Conservation (phyloP, 768 basidiomycete species). For the Tricholoma flavovirens region DNA sequence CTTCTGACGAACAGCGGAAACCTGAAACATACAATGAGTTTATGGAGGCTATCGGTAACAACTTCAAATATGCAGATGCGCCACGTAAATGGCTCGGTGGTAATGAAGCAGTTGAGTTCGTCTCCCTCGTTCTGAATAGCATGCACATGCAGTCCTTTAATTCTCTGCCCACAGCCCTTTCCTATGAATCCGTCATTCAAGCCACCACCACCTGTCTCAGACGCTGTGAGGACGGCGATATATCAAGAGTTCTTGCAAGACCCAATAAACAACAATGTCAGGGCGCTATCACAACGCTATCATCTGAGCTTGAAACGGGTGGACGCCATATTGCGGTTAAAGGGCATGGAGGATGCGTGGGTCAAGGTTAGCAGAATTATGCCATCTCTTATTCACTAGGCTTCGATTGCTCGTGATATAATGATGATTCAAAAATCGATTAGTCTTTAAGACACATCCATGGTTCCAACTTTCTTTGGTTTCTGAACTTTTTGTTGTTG, state of each 20-base stretch:
- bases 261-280: slow-evolving; percentile 49
- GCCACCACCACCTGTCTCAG: slow-evolving; percentile 73
- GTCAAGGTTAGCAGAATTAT: slow-evolving; percentile 50
- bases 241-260: slow-evolving; percentile 58
- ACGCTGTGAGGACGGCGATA: slow-evolving; percentile 48
- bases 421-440: slow-evolving; percentile 65
- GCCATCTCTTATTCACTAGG: no score
- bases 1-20: slow-evolving; percentile 5
- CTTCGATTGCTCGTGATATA: neutral
- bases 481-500: slow-evolving; percentile 20
- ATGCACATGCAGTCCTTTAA: slow-evolving; percentile 4
- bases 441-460: slow-evolving; percentile 86
- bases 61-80: slow-evolving; percentile 36
- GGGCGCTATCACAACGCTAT: slow-evolving; percentile 54
- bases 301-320: slow-evolving; percentile 73
- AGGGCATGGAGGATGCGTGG: slow-evolving; percentile 70
- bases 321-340: slow-evolving; percentile 77
- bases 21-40: slow-evolving; percentile 36
- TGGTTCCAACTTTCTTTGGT: slow-evolving; percentile 54
- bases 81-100: slow-evolving; percentile 62
- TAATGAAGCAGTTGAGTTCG: slow-evolving; percentile 42
- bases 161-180: slow-evolving; percentile 57
- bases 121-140: slow-evolving; percentile 13
- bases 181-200: slow-evolving; percentile 80
- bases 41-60: slow-evolving; percentile 33